Base-by-base conservation (phyloP, 306 rosid genomes). In the Argentina anserina region DNA sequence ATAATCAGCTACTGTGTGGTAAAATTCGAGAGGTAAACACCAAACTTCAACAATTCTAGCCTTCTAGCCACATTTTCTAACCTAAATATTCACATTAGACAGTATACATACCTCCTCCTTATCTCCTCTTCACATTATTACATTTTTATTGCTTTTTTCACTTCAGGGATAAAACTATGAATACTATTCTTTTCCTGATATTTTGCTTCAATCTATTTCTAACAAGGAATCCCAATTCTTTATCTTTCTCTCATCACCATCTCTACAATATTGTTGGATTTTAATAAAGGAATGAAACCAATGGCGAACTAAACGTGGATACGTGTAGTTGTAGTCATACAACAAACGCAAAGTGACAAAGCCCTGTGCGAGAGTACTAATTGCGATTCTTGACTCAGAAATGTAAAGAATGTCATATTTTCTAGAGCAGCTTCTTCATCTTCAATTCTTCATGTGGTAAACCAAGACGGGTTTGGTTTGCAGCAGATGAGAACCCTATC, bases 331-430 rank as follows among this genome's bases (percentile, higher is more conserved):
- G 9, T 67, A 31, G 4, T 64, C 15, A n/a, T 36, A 9, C 26
- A 64, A 64, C 69, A 64, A 64, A 37, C 17, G 53, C 21, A 18
- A 46, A 28, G 41, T 31, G 42, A 20, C 61, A 68, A 10, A 45
- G 6, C 18, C 28, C 53, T 28, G 18, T 28, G 71, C 17, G 72
- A 15, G 58, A 34, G 58, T 67, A n/a, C n/a, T 67, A 56, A 60
- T 43, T 47, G 37, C 68, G 59, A 43, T 65, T 69, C 61, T 79
- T 81, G 53, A 72, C 74, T 26, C 47, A 43, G 50, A 29, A 69
- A 75, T 72, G 33, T 28, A 53, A 79, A 43, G 12, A 78, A 59
- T 69, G 70, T 56, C 59, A 49, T 41, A 67, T 50, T 11, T 42
- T 17, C 26, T 62, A 0, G 67, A 33, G 58, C 50, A 21, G 58